These are phyloP conservation scores for Sphagnum contortum DNA, from an alignment of 225 moss, liverwort and hornwort species.

Conservation along the genomic window DNA sequence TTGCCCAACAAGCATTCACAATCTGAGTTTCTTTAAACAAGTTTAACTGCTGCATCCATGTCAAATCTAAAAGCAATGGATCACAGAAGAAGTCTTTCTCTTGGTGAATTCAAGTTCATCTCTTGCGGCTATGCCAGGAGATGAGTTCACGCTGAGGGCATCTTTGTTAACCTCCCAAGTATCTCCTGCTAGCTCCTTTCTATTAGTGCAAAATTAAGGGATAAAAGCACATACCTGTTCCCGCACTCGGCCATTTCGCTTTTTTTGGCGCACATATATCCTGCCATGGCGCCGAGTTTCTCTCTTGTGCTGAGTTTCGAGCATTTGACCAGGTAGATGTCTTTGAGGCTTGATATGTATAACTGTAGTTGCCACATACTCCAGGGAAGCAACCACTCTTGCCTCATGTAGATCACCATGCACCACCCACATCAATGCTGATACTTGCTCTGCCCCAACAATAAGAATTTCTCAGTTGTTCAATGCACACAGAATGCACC, in stretches of 20 bases:
- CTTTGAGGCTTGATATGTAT: conserved; percentile 42
- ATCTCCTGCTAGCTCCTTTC: too few relatives aligned
- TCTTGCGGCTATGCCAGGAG: too few relatives aligned
- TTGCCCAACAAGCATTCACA: conserved; percentile 5
- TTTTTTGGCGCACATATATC: conserved; percentile 59
- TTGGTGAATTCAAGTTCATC: too few relatives aligned
- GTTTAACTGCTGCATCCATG: too few relatives aligned
- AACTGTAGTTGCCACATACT: conserved; percentile 60
- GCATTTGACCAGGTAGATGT: conserved; percentile 21
- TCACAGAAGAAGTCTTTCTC: too few relatives aligned
- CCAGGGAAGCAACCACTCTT: conserved; percentile 49
- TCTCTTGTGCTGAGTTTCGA: conserved; percentile 3
- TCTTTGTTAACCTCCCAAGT: too few relatives aligned
- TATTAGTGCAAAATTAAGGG: too few relatives aligned
- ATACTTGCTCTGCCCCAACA: conserved; percentile 53
- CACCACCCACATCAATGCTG: conserved; percentile 56
- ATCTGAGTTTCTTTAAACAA: background rate
- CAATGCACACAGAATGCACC: background rate
- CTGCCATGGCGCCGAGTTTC: conserved; percentile 45
- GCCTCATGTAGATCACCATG: conserved; percentile 74
- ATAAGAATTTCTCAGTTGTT: background rate
- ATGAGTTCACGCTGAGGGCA: too few relatives aligned
- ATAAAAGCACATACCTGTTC: conserved; percentile 35
- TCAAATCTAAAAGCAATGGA: too few relatives aligned
- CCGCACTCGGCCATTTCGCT: conserved; percentile 79